phyloP scores from a whole-genome alignment of 208 protist genomes.

The Porcisia hertigi region DNA sequence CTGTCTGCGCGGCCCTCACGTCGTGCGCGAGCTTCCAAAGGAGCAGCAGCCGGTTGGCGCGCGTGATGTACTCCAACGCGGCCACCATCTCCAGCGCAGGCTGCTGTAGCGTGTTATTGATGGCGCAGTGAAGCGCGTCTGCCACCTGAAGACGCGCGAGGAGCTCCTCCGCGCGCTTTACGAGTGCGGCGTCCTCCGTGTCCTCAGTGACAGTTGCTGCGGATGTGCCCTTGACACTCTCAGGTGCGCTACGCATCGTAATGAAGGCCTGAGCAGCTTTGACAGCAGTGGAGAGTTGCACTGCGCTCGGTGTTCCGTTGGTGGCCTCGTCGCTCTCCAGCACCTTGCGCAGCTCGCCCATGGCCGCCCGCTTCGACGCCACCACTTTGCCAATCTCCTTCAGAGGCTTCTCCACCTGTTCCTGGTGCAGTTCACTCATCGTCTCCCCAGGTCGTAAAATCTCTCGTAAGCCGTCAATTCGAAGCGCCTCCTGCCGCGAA shows the following conservation, averaged over 20 bases:
- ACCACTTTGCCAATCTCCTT: constrained; percentile 30
- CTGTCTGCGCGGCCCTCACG: constrained; percentile 19
- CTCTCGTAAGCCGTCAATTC: constrained; percentile 49
- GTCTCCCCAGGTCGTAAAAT: constrained; percentile 69
- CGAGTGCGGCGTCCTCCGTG: constrained; percentile 26
- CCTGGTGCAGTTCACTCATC: constrained; percentile 42
- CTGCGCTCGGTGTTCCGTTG: constrained; percentile 1
- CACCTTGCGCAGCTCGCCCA: constrained; percentile 40
- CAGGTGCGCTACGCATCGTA: neutral
- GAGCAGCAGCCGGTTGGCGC: constrained; percentile 66
- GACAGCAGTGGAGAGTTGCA: constrained; percentile 28
- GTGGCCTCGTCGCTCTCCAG: constrained; percentile 14
- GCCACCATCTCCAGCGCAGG: constrained; percentile 35
- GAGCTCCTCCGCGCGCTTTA: constrained; percentile 46
- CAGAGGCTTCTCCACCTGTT: constrained; percentile 53
- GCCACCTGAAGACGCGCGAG: constrained; percentile 60
- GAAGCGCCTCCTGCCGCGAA: constrained; percentile 43
- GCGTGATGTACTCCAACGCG: constrained; percentile 62
- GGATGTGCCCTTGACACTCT: neutral
- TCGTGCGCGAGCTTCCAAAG: constrained; percentile 43
- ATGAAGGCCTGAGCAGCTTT: constrained; percentile 14
- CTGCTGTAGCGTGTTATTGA: constrained; percentile 33
- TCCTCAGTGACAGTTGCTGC: neutral
- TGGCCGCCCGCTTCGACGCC: constrained; percentile 24
- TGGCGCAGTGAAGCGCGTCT: constrained; percentile 19